Base-by-base conservation (phyloP, 1,284 basidiomycete genomes). In the Bjerkandera adusta region DNA sequence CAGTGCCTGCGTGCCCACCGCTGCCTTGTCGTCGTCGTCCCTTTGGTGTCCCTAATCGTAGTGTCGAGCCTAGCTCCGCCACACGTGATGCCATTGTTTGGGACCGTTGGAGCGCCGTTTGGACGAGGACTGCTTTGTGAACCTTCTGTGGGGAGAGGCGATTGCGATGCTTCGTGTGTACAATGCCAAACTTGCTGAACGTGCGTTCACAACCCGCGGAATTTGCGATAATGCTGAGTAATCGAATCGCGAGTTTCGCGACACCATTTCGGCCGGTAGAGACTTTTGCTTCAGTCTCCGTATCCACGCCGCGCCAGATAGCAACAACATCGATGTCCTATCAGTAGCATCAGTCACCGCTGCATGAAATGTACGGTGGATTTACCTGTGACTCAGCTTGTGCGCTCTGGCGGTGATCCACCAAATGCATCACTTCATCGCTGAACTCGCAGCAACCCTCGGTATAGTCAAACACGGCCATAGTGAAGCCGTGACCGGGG, bases 171-270 rank as follows among this genome's bases (percentile, higher is more conserved):
- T 56, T 57, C 6, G 49, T 56, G 30, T 62, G 59, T 5, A 54
- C 50, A 35, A 46, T 20, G 12, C 60, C 58, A 35, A 60, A 50
- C 10, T 43, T 24, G 40, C 57, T 60, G 51, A 60, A 61, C 8
- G 34, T 37, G 6, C 53, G 51, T 29, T 61, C 56, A 11, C 47
- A 52, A 3, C 49, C 55, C 13, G 56, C 56, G 1, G 58, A 57
- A 33, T 61, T 63, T 10, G 51, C 48, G 22, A 61, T 46, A 29
- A 60, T 47, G 34, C 50, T 54, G 6, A 60, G 46, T 6, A 62
- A 24, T 1, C 45, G 48, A 27, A 56, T 52, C 1, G 57, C 59
- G 5, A 63, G 47, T 12, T 41, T 47, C 7, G 52, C 44, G 10
- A 61, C 47, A 2, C 45, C 46, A 21, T 60, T 49, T 5, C 45